A percentile compares a stretch with the other conserved stretches of the same genome.
phyloP scores from a whole-genome alignment of 345 rosid genomes.

The Cardamine occulta region DNA sequence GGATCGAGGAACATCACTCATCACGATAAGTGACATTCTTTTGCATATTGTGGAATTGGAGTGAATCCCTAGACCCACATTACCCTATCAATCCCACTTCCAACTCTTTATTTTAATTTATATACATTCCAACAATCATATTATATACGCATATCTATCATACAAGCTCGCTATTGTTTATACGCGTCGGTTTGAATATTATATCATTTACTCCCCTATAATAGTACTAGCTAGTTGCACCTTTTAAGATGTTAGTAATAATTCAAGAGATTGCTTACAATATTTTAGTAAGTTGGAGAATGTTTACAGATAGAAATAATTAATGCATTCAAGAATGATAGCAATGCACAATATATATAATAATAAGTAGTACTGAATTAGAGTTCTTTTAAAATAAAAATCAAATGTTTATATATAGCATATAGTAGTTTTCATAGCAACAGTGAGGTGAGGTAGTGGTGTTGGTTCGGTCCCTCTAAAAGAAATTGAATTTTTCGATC shows the following conservation, averaged over 20 bases:
- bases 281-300: conserved; percentile 38
- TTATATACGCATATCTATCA: conserved; percentile 21
- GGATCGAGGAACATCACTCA: conserved; percentile 63
- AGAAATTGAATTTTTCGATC: neutral
- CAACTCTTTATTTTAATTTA: conserved; percentile 33
- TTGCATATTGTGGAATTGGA: conserved; percentile 50
- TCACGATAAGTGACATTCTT: conserved; percentile 68
- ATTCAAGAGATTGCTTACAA: conserved; percentile 37
- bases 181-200: conserved; percentile 35
- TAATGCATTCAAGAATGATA: conserved; percentile 24
- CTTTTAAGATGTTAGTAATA: conserved; percentile 43
- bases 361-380: neutral
- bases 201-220: conserved; percentile 19
- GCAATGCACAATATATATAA: neutral
- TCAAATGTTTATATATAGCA: neutral
- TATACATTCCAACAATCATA: conserved; percentile 31
- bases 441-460: neutral
- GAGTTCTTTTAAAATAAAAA: neutral
- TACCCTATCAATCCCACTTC: conserved; percentile 62
- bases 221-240: conserved; percentile 43
- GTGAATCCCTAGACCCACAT: conserved; percentile 77
- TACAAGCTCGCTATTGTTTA: conserved; percentile 25
- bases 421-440: neutral
- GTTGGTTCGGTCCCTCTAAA: neutral
- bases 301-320: conserved; percentile 15